These are phyloP conservation scores for Nicotiana tomentosiformis DNA, from an alignment of 257 asterid genomes.

Conservation along the genomic window DNA sequence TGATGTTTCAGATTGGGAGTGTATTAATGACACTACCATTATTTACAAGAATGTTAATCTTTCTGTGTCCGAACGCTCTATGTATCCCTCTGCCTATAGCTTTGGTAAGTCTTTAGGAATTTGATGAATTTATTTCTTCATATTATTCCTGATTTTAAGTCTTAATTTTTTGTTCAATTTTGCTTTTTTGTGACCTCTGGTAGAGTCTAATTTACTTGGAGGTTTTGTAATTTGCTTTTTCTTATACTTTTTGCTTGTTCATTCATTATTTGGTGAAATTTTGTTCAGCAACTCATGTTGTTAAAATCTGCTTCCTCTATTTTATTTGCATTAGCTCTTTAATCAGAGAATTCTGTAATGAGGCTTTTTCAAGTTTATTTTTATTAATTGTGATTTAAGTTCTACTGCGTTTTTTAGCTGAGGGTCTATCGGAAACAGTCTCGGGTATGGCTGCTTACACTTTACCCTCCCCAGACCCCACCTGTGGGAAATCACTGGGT, in stretches of 20 bases:
- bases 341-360: not conserved
- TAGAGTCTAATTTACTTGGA: not conserved
- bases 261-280: not conserved
- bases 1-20: slow-evolving; percentile 95
- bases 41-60: slow-evolving; percentile 66
- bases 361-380: not conserved
- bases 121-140: not conserved
- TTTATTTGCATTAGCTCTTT: not conserved
- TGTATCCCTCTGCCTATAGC: slow-evolving; percentile 75
- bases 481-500: too few species aligned
- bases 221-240: not conserved
- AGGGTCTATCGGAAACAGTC: too few species aligned
- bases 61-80: slow-evolving; percentile 71
- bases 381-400: not conserved
- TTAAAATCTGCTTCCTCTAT: not conserved
- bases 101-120: slow-evolving; percentile 52
- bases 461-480: too few species aligned
- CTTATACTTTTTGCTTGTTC: too few species aligned
- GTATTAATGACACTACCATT: slow-evolving; percentile 70
- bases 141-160: not conserved
- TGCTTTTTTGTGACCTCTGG: not conserved
- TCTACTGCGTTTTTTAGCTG: too few species aligned
- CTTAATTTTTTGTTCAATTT: not conserved
- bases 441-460: too few species aligned
- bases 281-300: not conserved